These are phyloP conservation scores for Paspalum vaginatum DNA, from an alignment of 176 grass and related monocot species.

Conservation along the genomic window DNA sequence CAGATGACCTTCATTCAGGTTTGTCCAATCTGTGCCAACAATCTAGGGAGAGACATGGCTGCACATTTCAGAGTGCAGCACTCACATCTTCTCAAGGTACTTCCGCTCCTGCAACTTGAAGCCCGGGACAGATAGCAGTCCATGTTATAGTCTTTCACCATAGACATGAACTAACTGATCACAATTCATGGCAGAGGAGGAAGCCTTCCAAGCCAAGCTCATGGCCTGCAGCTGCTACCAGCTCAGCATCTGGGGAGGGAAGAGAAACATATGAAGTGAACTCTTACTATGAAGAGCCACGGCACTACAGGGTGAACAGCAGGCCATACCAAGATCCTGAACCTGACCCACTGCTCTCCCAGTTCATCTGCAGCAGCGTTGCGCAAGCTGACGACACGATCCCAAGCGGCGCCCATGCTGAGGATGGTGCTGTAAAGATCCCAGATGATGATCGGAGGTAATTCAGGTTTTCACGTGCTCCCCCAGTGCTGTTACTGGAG, in stretches of 20 bases:
- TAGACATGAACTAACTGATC: constrained; percentile 3
- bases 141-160: not conserved
- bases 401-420: not conserved
- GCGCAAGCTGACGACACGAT: not conserved
- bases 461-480: not conserved
- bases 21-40: constrained; percentile 77
- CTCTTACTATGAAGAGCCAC: constrained; percentile 43
- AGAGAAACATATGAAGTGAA: constrained; percentile 39
- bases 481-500: not conserved
- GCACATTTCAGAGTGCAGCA: constrained; percentile 73
- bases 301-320: constrained; percentile 27
- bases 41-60: constrained; percentile 73
- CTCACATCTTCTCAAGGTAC: constrained; percentile 72
- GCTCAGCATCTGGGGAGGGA: constrained; percentile 23
- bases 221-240: constrained; percentile 38
- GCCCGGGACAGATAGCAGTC: not conserved
- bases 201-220: constrained; percentile 62
- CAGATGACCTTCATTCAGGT: constrained; percentile 60
- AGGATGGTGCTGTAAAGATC: not conserved
- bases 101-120: not conserved
- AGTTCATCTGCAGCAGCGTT: constrained; percentile 62
- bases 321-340: constrained; percentile 42
- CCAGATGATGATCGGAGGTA: constrained; percentile 56
- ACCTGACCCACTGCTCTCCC: constrained; percentile 75
- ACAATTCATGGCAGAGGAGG: constrained; percentile 56